A percentile compares a stretch with the other conserved stretches of the same genome.
These are phyloP conservation scores for Penicillium sp. DNA, from an alignment of 2,329 filamentous ascomycete genomes.

Conservation along the genomic window DNA sequence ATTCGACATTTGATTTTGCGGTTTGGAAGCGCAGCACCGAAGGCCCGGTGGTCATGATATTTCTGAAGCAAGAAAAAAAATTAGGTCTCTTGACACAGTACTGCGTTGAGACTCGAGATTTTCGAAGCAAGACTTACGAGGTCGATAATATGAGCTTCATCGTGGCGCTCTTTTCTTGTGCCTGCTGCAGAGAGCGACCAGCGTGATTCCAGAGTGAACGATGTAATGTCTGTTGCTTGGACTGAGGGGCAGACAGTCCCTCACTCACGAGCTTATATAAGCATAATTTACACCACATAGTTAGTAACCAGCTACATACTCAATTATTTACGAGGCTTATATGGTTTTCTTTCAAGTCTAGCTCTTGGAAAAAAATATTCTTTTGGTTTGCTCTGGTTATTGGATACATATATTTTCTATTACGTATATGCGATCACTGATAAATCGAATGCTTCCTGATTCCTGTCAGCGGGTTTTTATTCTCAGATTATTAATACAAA, in stretches of 20 bases:
- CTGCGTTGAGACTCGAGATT: neutral
- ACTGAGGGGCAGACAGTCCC: neutral
- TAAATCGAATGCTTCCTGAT: too few species aligned
- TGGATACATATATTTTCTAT: too few species aligned
- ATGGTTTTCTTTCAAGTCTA: too few species aligned
- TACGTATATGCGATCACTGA: too few species aligned
- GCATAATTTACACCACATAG: neutral
- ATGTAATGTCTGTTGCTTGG: neutral
- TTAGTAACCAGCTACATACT: too few species aligned
- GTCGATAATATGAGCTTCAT: slow-evolving; percentile 84
- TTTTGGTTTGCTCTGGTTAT: too few species aligned
- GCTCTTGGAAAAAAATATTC: too few species aligned
- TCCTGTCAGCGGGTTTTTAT: too few species aligned
- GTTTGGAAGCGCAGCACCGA: slow-evolving; percentile 77
- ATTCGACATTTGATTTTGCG: slow-evolving; percentile 86
- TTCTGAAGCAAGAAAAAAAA: slow-evolving; percentile 54
- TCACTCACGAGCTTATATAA: neutral
- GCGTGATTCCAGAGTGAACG: neutral
- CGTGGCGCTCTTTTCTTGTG: neutral
- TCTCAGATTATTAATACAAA: too few species aligned
- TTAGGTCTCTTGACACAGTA: neutral
- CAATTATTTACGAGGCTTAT: too few species aligned
- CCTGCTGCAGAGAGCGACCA: neutral
- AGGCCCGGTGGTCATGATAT: slow-evolving; percentile 79
- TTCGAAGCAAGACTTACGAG: slow-evolving; percentile 56